These are phyloP conservation scores for Talaromyces trachyspermus DNA, from an alignment of 495 filamentous ascomycete genomes.

Conservation along the genomic window DNA sequence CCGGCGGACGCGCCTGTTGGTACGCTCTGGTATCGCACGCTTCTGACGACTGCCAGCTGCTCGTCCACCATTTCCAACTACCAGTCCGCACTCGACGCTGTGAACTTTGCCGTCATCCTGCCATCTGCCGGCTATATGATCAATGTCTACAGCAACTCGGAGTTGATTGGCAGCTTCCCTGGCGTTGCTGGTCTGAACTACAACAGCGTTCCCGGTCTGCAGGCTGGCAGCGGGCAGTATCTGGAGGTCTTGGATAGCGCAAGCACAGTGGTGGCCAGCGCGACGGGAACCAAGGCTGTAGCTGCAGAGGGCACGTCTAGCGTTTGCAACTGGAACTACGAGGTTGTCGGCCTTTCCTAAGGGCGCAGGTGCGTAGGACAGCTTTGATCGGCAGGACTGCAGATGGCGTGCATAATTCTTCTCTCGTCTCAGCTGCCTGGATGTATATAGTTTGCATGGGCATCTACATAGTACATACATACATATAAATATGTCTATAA, in stretches of 20 bases:
- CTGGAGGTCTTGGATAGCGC: slow-evolving; percentile 1
- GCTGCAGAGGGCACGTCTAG: neutral
- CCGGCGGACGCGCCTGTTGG: slow-evolving; percentile 1
- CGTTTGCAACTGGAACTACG: slow-evolving; percentile 9
- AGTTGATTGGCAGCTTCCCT: slow-evolving; percentile 6
- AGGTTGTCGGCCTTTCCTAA: slow-evolving; percentile 3
- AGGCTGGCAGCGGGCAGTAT: slow-evolving; percentile 4
- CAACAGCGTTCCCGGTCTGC: neutral
- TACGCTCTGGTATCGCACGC: slow-evolving; percentile 14
- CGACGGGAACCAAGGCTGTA: slow-evolving; percentile 8
- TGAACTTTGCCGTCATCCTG: slow-evolving; percentile 12
- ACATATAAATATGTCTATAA: too few relatives aligned
- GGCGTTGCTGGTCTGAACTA: slow-evolving; percentile 9
- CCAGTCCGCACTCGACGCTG: slow-evolving; percentile 3
- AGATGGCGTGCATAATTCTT: too few relatives aligned
- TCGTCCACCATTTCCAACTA: slow-evolving; percentile 6
- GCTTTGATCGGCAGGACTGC: too few relatives aligned
- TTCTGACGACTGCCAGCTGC: slow-evolving; percentile 5
- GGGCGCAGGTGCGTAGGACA: too few relatives aligned
- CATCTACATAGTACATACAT: too few relatives aligned
- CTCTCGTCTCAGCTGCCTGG: too few relatives aligned
- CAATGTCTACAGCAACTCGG: slow-evolving; percentile 6
- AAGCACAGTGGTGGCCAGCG: slow-evolving; percentile 6
- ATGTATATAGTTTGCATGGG: too few relatives aligned
- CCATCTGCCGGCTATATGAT: slow-evolving; percentile 9